Percentiles rank a stretch among this genome's conserved stretches.
phyloP scores from a whole-genome alignment of 768 basidiomycete genomes.

The Baorangia bicolor region DNA sequence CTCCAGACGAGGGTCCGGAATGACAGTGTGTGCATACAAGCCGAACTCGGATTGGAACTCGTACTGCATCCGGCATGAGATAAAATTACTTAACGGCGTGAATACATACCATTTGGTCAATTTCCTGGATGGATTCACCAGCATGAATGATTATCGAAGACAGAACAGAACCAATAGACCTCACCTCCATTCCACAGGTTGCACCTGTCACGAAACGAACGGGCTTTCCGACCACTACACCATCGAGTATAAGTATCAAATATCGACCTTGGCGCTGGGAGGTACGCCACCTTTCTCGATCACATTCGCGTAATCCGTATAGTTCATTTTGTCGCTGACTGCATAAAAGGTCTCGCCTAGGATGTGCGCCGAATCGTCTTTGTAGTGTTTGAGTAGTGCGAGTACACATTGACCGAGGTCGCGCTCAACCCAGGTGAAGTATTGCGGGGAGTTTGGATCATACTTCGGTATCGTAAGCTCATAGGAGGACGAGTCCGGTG shows the following conservation, averaged over 20 bases:
- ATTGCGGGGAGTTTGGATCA: constrained; percentile 15
- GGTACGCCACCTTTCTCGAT: constrained; percentile 18
- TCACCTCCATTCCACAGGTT: constrained; percentile 20
- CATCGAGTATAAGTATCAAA: neutral
- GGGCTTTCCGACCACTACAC: constrained; percentile 26
- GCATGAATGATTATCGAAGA: neutral
- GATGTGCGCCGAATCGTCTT: constrained; percentile 17
- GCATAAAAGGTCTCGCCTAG: constrained; percentile 27
- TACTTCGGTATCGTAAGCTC: constrained; percentile 22
- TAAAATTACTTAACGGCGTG: neutral
- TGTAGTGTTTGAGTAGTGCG: constrained; percentile 25
- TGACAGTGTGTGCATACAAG: constrained; percentile 13
- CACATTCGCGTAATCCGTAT: constrained; percentile 10
- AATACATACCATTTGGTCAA: constrained; percentile 27
- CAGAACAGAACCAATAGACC: neutral
- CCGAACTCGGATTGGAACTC: constrained; percentile 27
- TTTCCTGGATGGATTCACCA: constrained; percentile 5
- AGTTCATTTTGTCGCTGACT: constrained; percentile 23
- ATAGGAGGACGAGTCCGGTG: constrained; percentile 13
- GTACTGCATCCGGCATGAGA: constrained; percentile 14
- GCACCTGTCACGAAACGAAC: constrained; percentile 23
- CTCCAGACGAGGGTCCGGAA: constrained; percentile 29
- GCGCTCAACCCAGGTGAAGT: constrained; percentile 24
- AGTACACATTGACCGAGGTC: constrained; percentile 25
- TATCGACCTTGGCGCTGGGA: neutral